Percentiles rank a stretch among this genome's conserved stretches.
These are phyloP conservation scores for Jamesozyma rosinii DNA, from an alignment of 805 yeast genomes.

Conservation along the genomic window DNA sequence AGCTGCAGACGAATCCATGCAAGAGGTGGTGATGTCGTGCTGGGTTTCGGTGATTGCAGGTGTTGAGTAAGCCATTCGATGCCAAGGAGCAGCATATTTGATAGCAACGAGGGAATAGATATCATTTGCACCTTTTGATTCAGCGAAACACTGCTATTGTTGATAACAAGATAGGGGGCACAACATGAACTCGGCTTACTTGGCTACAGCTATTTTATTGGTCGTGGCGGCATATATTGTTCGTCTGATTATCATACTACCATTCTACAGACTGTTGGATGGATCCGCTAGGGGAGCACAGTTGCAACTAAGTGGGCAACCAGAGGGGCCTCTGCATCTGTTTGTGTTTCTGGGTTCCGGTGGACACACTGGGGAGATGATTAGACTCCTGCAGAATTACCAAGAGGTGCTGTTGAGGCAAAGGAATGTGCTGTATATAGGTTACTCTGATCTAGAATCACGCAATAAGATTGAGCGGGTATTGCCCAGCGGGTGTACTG, in stretches of 20 bases:
- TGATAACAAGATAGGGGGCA: too few relatives aligned
- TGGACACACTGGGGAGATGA: slow-evolving; percentile 94
- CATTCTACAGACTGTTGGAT: background rate
- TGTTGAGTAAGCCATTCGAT: too few relatives aligned
- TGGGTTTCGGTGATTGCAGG: too few relatives aligned
- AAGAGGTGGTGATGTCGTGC: too few relatives aligned
- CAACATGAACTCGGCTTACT: background rate
- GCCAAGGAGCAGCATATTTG: too few relatives aligned
- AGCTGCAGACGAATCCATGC: too few relatives aligned
- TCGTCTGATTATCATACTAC: background rate
- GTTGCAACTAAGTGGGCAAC: background rate
- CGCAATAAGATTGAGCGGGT: slow-evolving; percentile 32
- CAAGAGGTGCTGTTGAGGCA: slow-evolving; percentile 39
- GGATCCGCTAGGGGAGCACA: background rate
- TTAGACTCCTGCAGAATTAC: slow-evolving; percentile 47
- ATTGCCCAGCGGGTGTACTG: slow-evolving; percentile 3
- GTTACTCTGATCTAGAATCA: slow-evolving; percentile 31
- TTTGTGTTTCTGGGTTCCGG: slow-evolving; percentile 86
- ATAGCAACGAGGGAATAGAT: too few relatives aligned
- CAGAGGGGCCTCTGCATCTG: slow-evolving; percentile 20
- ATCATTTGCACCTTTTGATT: too few relatives aligned
- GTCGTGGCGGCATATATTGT: background rate
- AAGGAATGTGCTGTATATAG: slow-evolving; percentile 32
- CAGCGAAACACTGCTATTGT: too few relatives aligned
- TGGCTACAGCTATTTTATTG: background rate